Evolutionary conservation across 805 yeast species (phyloP), one percentile per base, ranked within the genome.

Genomic region (Suhomyces canberraensis): DNA sequence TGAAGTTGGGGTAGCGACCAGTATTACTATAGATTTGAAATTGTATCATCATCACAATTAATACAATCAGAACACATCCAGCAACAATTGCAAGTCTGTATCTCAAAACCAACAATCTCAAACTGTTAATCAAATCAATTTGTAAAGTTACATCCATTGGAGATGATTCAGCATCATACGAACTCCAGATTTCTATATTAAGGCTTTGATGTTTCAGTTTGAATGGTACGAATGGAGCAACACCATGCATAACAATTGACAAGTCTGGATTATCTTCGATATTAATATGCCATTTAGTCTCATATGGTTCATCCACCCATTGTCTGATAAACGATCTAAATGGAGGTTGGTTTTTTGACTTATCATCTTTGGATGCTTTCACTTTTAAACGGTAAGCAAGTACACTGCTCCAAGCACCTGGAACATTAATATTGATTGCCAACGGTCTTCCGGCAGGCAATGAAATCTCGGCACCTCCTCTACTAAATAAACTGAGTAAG

Each of bases 271-370:
- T 55, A 3, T 64, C 54, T 5, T 64, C 54, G 1, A 80, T 41
- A 37, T 80, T 71, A 7, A 83, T 59, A 49, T 80, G 84, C 89
- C 91, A 90, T 60, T 87, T 88, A 0, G 87, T 73, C 54, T 90
- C 96, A 47, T 64, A 72, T 1, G 85, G 84, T 24, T 78, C 79
- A 8, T 67, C 62, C 3, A 77, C 64, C 62, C 75, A 74, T 56
- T 89, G 96, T 39, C 88, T 71, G 3, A 84, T 57, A 25, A 88
- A 67, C 1, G 95, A 85, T 15, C 75, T 58, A 49, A 81, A 84
- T 6, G 35, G 29, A 4, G 26, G 11, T 11, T 41, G 22, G 20
- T 29, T 24, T 15, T 30, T 26, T 9, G 42, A 35, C 4, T 35
- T 37, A 22, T 45, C 47, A n/a, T 36, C 37, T 16, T 33, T 18